Conservation (phyloP, 1,284 basidiomycete species). For the Blastosporella zonata region DNA sequence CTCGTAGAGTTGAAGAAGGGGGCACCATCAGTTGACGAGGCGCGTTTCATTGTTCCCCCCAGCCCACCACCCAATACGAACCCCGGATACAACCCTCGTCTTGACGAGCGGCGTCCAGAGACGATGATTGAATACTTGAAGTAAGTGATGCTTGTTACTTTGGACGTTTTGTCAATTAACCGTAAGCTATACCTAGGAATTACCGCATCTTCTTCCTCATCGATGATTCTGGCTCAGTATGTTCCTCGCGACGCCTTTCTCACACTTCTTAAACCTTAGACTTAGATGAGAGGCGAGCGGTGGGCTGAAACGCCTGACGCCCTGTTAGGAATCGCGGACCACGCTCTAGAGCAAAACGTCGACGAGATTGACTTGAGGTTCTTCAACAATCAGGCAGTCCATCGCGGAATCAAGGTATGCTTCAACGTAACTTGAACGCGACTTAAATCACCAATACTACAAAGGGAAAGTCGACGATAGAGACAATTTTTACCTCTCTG, state of each 20-base stretch:
- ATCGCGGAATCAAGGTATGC: conserved; percentile 17
- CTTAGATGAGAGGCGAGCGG: conserved; percentile 19
- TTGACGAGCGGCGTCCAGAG: conserved; percentile 26
- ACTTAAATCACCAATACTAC: background rate
- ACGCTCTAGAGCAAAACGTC: conserved; percentile 25
- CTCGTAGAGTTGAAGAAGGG: conserved; percentile 14
- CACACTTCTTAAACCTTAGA: background rate
- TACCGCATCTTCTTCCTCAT: conserved; percentile 28
- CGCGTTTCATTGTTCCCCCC: conserved; percentile 17
- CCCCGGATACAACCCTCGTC: conserved; percentile 24
- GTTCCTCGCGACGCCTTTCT: conserved; percentile 2
- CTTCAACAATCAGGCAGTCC: conserved; percentile 22
- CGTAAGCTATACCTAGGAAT: conserved; percentile 15
- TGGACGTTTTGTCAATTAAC: background rate
- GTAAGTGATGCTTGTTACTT: conserved; percentile 11
- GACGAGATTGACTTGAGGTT: conserved; percentile 27
- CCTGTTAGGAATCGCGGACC: conserved; percentile 26
- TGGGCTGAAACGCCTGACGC: conserved; percentile 28
- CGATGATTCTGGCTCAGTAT: conserved; percentile 29
- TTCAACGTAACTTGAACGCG: background rate
- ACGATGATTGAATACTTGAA: conserved; percentile 24
- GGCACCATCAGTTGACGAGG: conserved; percentile 10
- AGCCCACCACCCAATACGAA: conserved; percentile 19
- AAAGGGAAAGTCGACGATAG: conserved; percentile 10
- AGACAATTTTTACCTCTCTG: conserved; percentile 11